These are phyloP conservation scores for Mercurialis annua DNA, from an alignment of 345 rosid species.

Conservation along the genomic window DNA sequence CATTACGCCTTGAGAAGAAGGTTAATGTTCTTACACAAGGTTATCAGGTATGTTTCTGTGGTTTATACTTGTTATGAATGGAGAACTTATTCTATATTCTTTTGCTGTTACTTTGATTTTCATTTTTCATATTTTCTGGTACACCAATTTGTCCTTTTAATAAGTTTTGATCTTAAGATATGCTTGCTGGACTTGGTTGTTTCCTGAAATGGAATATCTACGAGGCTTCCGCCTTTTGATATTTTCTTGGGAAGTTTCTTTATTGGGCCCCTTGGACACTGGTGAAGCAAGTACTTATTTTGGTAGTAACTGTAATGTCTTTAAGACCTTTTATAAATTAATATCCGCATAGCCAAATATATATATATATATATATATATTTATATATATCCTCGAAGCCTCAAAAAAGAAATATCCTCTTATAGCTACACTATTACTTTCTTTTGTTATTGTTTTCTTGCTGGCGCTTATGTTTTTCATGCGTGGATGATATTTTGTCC, in stretches of 20 bases:
- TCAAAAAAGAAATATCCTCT: not conserved
- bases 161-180: not conserved
- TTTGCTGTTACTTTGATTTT: not conserved
- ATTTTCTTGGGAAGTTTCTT: not conserved
- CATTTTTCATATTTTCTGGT: not conserved
- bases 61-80: not conserved
- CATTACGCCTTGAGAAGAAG: slow-evolving; percentile 73
- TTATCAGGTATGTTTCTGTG: slow-evolving; percentile 64
- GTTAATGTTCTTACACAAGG: slow-evolving; percentile 82
- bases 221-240: not conserved
- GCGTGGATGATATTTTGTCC: not conserved
- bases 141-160: not conserved
- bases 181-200: not conserved
- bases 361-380: no score
- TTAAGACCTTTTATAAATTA: not conserved
- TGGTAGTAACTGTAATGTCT: not conserved
- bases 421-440: not conserved
- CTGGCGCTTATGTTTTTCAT: not conserved
- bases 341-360: no score
- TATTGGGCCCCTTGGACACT: no score
- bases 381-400: no score
- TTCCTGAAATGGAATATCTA: not conserved
- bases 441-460: no score
- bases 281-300: not conserved
- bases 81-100: not conserved